Percentiles rank a stretch among this genome's conserved stretches.
phyloP scores from a whole-genome alignment of 108 stramenopile genomes.

The Asterionellopsis glacialis region DNA sequence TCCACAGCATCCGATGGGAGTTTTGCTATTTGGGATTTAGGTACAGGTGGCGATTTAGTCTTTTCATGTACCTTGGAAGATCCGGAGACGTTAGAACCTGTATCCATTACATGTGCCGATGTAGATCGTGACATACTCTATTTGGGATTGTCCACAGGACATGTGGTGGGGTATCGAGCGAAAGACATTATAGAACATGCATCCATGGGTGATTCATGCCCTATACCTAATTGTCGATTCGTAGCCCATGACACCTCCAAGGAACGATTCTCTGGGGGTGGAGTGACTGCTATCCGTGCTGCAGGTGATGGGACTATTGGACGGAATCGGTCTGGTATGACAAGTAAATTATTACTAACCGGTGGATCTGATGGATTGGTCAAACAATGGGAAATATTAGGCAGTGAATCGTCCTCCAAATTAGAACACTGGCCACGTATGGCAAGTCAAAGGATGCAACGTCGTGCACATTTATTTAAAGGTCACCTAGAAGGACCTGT shows the following conservation, averaged over 20 bases:
- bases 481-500: slow-evolving; percentile 39
- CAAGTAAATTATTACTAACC: slow-evolving; percentile 38
- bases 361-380: slow-evolving; percentile 52
- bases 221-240: slow-evolving; percentile 38
- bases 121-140: slow-evolving; percentile 44
- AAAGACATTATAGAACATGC: slow-evolving; percentile 21
- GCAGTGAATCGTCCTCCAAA: neutral
- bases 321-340: slow-evolving; percentile 11
- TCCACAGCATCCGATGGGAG: slow-evolving; percentile 47
- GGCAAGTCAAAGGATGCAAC: slow-evolving; percentile 48
- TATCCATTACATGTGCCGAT: slow-evolving; percentile 29
- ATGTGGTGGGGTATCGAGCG: slow-evolving; percentile 35
- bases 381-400: slow-evolving; percentile 53
- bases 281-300: slow-evolving; percentile 45
- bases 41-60: slow-evolving; percentile 34
- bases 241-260: slow-evolving; percentile 35
- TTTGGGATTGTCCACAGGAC: slow-evolving; percentile 39
- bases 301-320: slow-evolving; percentile 38
- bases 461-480: slow-evolving; percentile 47
- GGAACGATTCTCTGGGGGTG: slow-evolving; percentile 1
- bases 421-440: slow-evolving; percentile 65
- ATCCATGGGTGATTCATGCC: slow-evolving; percentile 13
- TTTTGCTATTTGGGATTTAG: slow-evolving; percentile 50
- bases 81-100: neutral
- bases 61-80: slow-evolving; percentile 22